Percentiles rank a stretch among this genome's conserved stretches.
phyloP scores from a whole-genome alignment of 2,329 filamentous ascomycete species.

The Penicillium sp. region DNA sequence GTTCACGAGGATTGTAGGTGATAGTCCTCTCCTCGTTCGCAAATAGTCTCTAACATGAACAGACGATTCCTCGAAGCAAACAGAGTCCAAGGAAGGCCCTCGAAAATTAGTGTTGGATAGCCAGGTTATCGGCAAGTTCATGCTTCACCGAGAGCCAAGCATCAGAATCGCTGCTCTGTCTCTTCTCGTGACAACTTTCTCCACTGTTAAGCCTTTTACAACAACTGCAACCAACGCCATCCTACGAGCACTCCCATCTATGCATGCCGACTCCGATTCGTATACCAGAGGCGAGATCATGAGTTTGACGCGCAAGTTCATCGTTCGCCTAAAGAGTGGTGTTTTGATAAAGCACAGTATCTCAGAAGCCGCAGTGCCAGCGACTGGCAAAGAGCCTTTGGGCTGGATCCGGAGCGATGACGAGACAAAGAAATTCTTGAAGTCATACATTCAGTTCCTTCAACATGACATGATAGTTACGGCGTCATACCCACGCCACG shows the following conservation, averaged over 20 bases:
- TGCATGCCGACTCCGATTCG: slow-evolving; percentile 79
- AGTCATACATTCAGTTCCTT: slow-evolving; percentile 69
- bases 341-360: slow-evolving; percentile 44
- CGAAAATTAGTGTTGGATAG: slow-evolving; percentile 32
- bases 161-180: slow-evolving; percentile 77
- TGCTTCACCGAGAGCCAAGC: slow-evolving; percentile 51
- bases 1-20: slow-evolving; percentile 61
- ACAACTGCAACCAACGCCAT: slow-evolving; percentile 58
- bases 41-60: slow-evolving; percentile 6
- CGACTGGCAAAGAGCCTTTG: slow-evolving; percentile 14
- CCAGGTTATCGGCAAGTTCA: slow-evolving; percentile 34
- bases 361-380: slow-evolving; percentile 6
- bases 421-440: slow-evolving; percentile 53
- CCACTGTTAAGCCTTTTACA: slow-evolving; percentile 68
- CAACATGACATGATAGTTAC: slow-evolving; percentile 69
- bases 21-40: slow-evolving; percentile 9
- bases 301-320: slow-evolving; percentile 67
- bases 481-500: slow-evolving; percentile 84
- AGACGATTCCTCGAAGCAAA: slow-evolving; percentile 28
- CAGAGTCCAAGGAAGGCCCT: slow-evolving; percentile 7
- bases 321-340: slow-evolving; percentile 67
- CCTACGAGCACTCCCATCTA: slow-evolving; percentile 59
- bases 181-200: slow-evolving; percentile 69
- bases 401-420: slow-evolving; percentile 49
- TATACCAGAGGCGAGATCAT: slow-evolving; percentile 79